Evolutionary conservation across 2,329 filamentous ascomycete genomes (phyloP).

Genomic region (Sordariomycetes sp.): DNA sequence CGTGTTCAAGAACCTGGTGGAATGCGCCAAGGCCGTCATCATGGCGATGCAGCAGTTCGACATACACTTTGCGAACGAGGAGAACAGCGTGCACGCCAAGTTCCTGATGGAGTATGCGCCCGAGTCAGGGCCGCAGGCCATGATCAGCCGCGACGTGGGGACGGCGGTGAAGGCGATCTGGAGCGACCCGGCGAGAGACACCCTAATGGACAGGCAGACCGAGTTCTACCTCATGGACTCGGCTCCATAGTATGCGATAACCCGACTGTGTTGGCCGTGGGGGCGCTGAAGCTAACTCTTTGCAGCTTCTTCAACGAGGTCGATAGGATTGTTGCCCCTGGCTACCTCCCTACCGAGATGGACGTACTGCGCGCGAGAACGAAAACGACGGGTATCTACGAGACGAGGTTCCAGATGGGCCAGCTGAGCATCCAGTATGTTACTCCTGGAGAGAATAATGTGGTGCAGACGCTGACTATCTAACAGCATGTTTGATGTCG

Average conservation of each 20-base stretch:
- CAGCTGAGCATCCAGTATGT: conserved; percentile 96
- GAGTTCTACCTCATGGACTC: conserved; percentile 99
- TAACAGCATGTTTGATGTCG: conserved; percentile 94
- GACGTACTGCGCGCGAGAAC: conserved; percentile 93
- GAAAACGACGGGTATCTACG: conserved; percentile 98
- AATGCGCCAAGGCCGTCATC: conserved; percentile 91
- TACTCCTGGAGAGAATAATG: neutral
- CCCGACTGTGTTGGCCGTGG: neutral
- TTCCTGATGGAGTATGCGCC: conserved; percentile 82
- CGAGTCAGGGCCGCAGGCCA: conserved; percentile 79
- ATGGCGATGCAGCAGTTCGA: conserved; percentile 86
- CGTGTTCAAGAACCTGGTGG: conserved; percentile 95
- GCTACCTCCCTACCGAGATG: conserved; percentile 88
- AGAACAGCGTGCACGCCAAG: conserved; percentile 63
- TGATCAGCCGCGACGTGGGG: conserved; percentile 71
- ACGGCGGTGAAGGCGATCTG: conserved; percentile 78
- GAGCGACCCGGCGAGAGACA: conserved; percentile 75
- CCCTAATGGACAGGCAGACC: conserved; percentile 84
- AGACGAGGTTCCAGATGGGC: conserved; percentile 97
- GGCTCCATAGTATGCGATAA: conserved; percentile 78
- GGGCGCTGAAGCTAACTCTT: neutral
- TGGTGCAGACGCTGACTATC: neutral
- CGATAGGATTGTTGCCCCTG: conserved; percentile 66
- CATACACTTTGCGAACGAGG: conserved; percentile 63
- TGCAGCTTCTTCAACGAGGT: conserved; percentile 91